Evolutionary conservation across 805 yeast genomes (phyloP).

Genomic region (Candida multigemmis): DNA sequence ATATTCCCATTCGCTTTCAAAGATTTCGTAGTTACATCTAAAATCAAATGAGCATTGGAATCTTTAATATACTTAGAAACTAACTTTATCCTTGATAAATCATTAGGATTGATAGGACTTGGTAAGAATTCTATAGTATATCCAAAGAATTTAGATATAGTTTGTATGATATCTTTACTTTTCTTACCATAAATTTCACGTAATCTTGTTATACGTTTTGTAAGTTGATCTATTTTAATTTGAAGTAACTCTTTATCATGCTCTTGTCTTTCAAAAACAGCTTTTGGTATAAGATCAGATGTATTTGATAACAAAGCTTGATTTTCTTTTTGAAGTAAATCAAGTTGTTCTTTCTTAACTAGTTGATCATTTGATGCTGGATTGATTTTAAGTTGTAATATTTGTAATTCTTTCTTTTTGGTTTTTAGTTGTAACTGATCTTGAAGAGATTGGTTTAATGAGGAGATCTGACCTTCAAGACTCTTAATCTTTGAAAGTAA

Average conservation of each 20-base stretch:
- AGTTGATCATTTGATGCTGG: slow-evolving; percentile 57
- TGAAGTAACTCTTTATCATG: slow-evolving; percentile 43
- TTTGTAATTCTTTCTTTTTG: slow-evolving; percentile 23
- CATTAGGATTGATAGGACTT: slow-evolving; percentile 31
- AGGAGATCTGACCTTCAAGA: slow-evolving; percentile 22
- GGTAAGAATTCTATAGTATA: slow-evolving; percentile 60
- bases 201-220: slow-evolving; percentile 45
- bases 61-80: slow-evolving; percentile 32
- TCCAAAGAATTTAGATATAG: slow-evolving; percentile 62
- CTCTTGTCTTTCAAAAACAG: slow-evolving; percentile 55
- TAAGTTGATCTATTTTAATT: slow-evolving; percentile 35
- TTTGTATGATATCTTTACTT: slow-evolving; percentile 62
- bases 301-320: slow-evolving; percentile 25
- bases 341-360: slow-evolving; percentile 44
- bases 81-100: slow-evolving; percentile 45
- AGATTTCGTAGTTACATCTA: slow-evolving; percentile 48
- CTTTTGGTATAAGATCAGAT: slow-evolving; percentile 40
- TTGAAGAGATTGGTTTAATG: slow-evolving; percentile 26
- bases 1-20: slow-evolving; percentile 41
- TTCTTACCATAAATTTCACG: slow-evolving; percentile 53
- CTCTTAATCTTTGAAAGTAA: slow-evolving; percentile 26
- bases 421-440: slow-evolving; percentile 10
- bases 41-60: slow-evolving; percentile 37
- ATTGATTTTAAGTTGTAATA: slow-evolving; percentile 57
- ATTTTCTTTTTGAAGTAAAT: slow-evolving; percentile 50